phyloP scores from a whole-genome alignment of 352 stramenopile species.

The Thalassiosira exigua region DNA sequence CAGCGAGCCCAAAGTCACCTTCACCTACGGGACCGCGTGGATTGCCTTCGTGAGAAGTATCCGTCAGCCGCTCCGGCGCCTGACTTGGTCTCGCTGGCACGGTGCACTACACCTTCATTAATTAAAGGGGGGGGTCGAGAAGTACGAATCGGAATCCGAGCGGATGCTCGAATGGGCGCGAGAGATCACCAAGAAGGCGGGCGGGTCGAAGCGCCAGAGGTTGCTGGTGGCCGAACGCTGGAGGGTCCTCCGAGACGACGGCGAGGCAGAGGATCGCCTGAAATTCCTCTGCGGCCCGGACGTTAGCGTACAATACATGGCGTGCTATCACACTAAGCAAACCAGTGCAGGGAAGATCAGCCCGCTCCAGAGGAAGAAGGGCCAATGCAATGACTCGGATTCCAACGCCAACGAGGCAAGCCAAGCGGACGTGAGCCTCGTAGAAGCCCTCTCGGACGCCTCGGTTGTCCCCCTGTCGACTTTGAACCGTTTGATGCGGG shows the following conservation, averaged over 20 bases:
- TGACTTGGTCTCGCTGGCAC: slow-evolving; percentile 26
- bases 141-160: slow-evolving; percentile 24
- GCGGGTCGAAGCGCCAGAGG: slow-evolving; percentile 64
- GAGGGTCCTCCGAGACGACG: slow-evolving; percentile 18
- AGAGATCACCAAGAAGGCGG: slow-evolving; percentile 62
- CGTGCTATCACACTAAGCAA: slow-evolving; percentile 70
- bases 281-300: slow-evolving; percentile 58
- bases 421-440: slow-evolving; percentile 67
- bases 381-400: slow-evolving; percentile 6
- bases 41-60: slow-evolving; percentile 39
- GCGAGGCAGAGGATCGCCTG: slow-evolving; percentile 40
- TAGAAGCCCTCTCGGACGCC: slow-evolving; percentile 70
- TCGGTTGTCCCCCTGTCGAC: slow-evolving; percentile 69
- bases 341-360: slow-evolving; percentile 71
- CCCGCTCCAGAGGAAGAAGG: slow-evolving; percentile 42
- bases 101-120: not conserved
- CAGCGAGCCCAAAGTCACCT: slow-evolving; percentile 4
- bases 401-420: slow-evolving; percentile 16
- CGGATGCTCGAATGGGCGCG: slow-evolving; percentile 60
- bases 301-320: slow-evolving; percentile 63
- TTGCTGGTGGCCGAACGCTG: slow-evolving; percentile 56
- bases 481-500: slow-evolving; percentile 65
- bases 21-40: slow-evolving; percentile 36
- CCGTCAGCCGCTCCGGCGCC: slow-evolving; percentile 37
- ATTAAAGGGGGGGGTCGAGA: not conserved